A percentile compares a stretch with the other conserved stretches of the same genome.
Conservation (phyloP, 139 green algal species). For the Deuterostichococcus epilithicus region DNA sequence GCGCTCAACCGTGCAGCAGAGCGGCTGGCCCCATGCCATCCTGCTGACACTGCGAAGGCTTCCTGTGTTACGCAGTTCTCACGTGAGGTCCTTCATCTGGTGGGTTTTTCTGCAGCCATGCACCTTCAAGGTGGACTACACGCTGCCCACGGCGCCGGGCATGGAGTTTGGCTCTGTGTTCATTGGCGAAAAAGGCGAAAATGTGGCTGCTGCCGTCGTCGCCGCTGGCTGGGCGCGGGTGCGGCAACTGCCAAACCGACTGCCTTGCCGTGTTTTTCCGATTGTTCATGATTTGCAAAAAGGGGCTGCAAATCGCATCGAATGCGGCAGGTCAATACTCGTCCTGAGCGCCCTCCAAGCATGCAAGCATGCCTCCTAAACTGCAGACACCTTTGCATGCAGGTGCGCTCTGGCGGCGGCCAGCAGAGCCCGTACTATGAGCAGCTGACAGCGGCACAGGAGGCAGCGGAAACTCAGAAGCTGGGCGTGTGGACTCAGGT, state of each 20-base stretch:
- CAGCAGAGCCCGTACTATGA: slow-evolving; percentile 80
- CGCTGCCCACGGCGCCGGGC: slow-evolving; percentile 69
- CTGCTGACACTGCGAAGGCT: no score
- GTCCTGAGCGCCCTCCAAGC: no score
- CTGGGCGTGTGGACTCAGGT: slow-evolving; percentile 85
- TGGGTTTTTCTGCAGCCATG: slow-evolving; percentile 39
- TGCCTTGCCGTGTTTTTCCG: background rate
- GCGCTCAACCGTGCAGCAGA: no score
- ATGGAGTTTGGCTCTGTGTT: slow-evolving; percentile 93
- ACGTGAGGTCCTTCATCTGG: background rate
- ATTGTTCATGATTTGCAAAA: background rate
- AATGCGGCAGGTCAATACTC: background rate
- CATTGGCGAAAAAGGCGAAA: slow-evolving; percentile 65
- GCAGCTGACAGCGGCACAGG: slow-evolving; percentile 68
- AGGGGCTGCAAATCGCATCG: background rate
- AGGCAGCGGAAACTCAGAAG: slow-evolving; percentile 56
- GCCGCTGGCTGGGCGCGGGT: slow-evolving; percentile 81
- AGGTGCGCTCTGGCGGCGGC: slow-evolving; percentile 53
- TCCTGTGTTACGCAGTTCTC: no score
- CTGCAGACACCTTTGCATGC: no score
- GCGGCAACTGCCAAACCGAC: background rate
- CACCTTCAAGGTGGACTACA: slow-evolving; percentile 92
- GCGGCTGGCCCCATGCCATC: no score
- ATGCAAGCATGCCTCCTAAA: no score
- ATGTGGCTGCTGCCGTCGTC: slow-evolving; percentile 71